Conservation (phyloP, 2,329 filamentous ascomycete genomes). For the Celoporthe dispersa region DNA sequence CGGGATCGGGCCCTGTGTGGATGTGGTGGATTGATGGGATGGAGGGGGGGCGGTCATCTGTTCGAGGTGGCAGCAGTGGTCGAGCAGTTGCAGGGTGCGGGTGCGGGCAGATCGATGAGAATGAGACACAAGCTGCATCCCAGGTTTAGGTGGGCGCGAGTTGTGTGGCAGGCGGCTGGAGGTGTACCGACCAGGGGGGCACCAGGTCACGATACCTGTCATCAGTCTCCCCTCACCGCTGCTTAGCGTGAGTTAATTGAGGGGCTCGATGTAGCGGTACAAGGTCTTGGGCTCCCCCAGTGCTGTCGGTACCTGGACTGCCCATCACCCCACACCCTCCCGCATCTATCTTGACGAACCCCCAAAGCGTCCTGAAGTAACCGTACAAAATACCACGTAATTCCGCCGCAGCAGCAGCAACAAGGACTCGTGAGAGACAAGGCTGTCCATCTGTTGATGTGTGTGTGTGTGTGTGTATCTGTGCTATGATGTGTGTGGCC, state of each 20-base stretch:
- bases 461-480: neutral
- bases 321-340: conserved; percentile 4
- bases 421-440: neutral
- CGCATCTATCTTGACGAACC: conserved; percentile 1
- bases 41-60: conserved; percentile 1
- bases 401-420: neutral
- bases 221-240: neutral
- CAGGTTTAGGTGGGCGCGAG: conserved; percentile 3
- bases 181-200: neutral
- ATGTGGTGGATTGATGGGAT: conserved; percentile 8
- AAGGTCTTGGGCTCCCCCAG: neutral
- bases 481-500: no score
- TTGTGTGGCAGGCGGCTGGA: conserved; percentile 1
- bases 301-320: neutral
- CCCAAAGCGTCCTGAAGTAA: neutral
- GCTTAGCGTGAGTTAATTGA: neutral
- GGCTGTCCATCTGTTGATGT: no score
- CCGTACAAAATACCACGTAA: neutral
- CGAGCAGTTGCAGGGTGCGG: neutral
- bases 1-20: neutral
- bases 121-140: conserved; percentile 10
- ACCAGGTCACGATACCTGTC: neutral
- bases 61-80: conserved; percentile 12
- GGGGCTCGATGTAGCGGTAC: neutral
- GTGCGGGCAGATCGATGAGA: conserved; percentile 8